A percentile compares a stretch with the other conserved stretches of the same genome.
Evolutionary conservation across 345 rosid genomes (phyloP).

Genomic region (Boechera stricta): DNA sequence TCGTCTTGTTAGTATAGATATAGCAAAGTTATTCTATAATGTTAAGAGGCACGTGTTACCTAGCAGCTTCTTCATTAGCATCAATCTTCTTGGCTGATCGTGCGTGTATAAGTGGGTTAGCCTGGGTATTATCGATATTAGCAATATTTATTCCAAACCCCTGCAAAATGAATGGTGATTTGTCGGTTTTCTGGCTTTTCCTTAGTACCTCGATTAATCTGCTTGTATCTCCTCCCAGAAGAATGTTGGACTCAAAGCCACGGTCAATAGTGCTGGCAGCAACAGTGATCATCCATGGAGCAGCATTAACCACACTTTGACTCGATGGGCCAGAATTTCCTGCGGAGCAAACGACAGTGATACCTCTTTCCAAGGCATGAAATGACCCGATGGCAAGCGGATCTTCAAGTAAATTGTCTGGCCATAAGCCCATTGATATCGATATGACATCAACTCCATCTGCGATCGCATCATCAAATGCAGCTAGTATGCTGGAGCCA

Average conservation of each 20-base stretch:
- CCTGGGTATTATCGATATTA: conserved; percentile 49
- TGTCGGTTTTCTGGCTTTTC: background rate
- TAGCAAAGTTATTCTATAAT: background rate
- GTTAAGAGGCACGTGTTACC: conserved; percentile 45
- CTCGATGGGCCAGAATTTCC: conserved; percentile 57
- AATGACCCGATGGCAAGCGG: conserved; percentile 48
- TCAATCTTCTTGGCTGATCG: conserved; percentile 54
- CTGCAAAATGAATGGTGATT: conserved; percentile 43
- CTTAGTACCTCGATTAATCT: conserved; percentile 18
- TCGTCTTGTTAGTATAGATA: conserved; percentile 14
- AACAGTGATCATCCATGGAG: conserved; percentile 68
- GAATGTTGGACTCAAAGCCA: conserved; percentile 51
- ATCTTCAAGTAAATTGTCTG: conserved; percentile 34
- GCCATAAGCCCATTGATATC: conserved; percentile 36
- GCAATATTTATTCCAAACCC: conserved; percentile 76
- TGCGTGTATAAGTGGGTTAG: conserved; percentile 57
- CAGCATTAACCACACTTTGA: conserved; percentile 53
- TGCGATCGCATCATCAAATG: conserved; percentile 45
- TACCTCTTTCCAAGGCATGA: conserved; percentile 46
- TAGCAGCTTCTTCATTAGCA: conserved; percentile 52
- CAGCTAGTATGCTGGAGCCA: conserved; percentile 41
- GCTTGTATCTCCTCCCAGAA: conserved; percentile 42
- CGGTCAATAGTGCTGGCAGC: conserved; percentile 61
- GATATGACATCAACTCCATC: conserved; percentile 46
- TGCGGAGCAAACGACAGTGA: conserved; percentile 46